Percentiles rank a stretch among this genome's conserved stretches.
Evolutionary conservation across 805 yeast species (phyloP).

Genomic region (Clavispora asparagi): DNA sequence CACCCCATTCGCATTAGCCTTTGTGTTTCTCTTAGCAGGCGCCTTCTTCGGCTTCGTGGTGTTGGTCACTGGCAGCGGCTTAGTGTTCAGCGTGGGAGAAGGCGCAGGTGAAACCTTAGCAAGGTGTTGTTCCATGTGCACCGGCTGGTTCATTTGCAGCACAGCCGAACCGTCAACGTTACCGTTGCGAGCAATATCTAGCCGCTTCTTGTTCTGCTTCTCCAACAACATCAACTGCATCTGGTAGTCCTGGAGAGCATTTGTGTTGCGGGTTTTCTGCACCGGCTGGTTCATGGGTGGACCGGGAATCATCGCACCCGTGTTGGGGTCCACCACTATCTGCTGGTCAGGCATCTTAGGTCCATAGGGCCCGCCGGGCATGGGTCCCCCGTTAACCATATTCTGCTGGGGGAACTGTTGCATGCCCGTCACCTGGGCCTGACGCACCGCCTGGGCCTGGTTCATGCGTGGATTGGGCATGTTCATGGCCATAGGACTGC

Average conservation of each 20-base stretch:
- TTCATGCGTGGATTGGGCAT: conserved; percentile 3
- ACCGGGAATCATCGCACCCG: background rate
- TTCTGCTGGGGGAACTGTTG: conserved; percentile 2
- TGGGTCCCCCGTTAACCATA: background rate
- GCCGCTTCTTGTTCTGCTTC: conserved; percentile 65
- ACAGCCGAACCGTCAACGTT: conserved; percentile 4
- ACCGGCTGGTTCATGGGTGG: conserved; percentile 4
- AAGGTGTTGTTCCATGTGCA: conserved; percentile 3
- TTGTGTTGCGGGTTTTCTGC: conserved; percentile 28
- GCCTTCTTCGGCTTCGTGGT: conserved; percentile 29
- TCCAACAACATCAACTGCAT: conserved; percentile 72
- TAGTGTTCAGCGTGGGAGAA: conserved; percentile 31
- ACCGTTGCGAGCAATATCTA: conserved; percentile 45
- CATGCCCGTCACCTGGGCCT: conserved; percentile 2
- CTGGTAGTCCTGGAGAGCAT: conserved; percentile 77
- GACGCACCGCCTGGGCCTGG: conserved; percentile 5
- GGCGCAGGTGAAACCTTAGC: conserved; percentile 21
- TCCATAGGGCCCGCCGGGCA: background rate
- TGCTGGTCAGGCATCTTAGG: background rate
- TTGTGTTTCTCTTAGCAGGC: conserved; percentile 27
- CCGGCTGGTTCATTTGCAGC: conserved; percentile 4
- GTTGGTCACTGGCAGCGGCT: conserved; percentile 26
- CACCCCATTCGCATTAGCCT: conserved; percentile 16
- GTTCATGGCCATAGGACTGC: conserved; percentile 6
- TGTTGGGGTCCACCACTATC: background rate